Percentiles rank a stretch among this genome's conserved stretches.
phyloP scores from a whole-genome alignment of 2,329 filamentous ascomycete species.

The Lachnellula suecica region DNA sequence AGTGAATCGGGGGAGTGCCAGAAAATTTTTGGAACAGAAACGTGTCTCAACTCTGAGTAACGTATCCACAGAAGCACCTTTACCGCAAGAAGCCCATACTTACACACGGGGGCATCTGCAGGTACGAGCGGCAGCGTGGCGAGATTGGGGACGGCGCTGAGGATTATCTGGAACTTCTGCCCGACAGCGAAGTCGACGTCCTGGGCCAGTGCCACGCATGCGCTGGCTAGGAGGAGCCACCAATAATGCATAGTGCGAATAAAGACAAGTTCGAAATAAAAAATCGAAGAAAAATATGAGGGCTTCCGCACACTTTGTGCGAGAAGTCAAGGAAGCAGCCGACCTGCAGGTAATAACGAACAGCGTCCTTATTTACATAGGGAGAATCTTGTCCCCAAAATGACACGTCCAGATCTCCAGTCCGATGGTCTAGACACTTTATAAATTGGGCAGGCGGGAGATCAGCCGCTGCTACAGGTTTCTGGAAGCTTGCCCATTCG shows the following conservation, averaged over 20 bases:
- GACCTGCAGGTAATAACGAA: too few relatives aligned
- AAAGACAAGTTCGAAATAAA: neutral
- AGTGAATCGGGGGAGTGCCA: too few relatives aligned
- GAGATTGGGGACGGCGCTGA: too few relatives aligned
- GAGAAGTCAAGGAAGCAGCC: neutral
- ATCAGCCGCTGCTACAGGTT: conserved; percentile 15
- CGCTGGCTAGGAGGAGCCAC: conserved; percentile 8
- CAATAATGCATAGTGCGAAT: conserved; percentile 8
- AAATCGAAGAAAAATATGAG: neutral
- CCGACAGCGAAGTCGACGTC: conserved; percentile 12
- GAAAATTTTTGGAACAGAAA: too few relatives aligned
- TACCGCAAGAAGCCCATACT: too few relatives aligned
- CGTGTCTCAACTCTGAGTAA: too few relatives aligned
- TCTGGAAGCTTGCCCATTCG: conserved; percentile 8
- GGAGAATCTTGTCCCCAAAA: conserved; percentile 51
- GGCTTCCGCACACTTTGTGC: neutral
- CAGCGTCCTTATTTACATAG: too few relatives aligned
- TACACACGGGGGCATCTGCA: too few relatives aligned
- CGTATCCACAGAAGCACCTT: too few relatives aligned
- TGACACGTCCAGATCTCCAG: conserved; percentile 47
- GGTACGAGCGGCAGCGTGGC: too few relatives aligned
- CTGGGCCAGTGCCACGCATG: conserved; percentile 3
- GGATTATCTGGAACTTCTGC: conserved; percentile 17
- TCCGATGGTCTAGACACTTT: conserved; percentile 37
- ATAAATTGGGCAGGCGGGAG: conserved; percentile 16